Percentiles rank a stretch among this genome's conserved stretches.
Evolutionary conservation across 495 filamentous ascomycete species (phyloP).

Genomic region (Penicillium steckii): DNA sequence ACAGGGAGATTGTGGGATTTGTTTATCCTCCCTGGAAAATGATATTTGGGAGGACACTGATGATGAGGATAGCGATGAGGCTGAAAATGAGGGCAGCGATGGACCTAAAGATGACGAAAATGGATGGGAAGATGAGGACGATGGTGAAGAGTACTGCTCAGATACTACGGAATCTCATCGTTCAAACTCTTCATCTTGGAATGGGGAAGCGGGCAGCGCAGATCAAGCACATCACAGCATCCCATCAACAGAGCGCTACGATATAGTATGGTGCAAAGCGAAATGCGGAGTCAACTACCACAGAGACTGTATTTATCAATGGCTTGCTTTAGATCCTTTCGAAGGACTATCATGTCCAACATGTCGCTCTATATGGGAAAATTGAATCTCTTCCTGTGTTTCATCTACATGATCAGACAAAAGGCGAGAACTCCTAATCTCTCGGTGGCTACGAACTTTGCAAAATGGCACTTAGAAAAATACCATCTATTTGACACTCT

Average conservation of each 20-base stretch:
- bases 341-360: conserved; percentile 19
- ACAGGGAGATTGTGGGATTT: conserved; percentile 73
- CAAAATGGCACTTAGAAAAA: no score
- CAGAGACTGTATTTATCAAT: conserved; percentile 62
- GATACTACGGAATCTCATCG: no score
- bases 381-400: not conserved
- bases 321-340: conserved; percentile 39
- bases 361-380: conserved; percentile 14
- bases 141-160: no score
- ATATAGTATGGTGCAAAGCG: conserved; percentile 63
- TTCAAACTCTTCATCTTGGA: no score
- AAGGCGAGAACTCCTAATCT: no score
- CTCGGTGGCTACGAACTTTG: no score
- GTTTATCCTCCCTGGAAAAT: conserved; percentile 36
- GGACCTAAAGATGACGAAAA: not conserved
- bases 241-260: conserved; percentile 25
- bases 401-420: no score
- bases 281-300: conserved; percentile 74
- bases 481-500: no score
- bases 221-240: no score
- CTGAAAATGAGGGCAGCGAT: not conserved
- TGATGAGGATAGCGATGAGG: not conserved
- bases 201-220: no score
- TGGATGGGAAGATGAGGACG: not conserved
- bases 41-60: not conserved